Percentiles rank a stretch among this genome's conserved stretches.
Evolutionary conservation across 108 stramenopile genomes (phyloP).

Genomic region (Schizochytrium sp.): DNA sequence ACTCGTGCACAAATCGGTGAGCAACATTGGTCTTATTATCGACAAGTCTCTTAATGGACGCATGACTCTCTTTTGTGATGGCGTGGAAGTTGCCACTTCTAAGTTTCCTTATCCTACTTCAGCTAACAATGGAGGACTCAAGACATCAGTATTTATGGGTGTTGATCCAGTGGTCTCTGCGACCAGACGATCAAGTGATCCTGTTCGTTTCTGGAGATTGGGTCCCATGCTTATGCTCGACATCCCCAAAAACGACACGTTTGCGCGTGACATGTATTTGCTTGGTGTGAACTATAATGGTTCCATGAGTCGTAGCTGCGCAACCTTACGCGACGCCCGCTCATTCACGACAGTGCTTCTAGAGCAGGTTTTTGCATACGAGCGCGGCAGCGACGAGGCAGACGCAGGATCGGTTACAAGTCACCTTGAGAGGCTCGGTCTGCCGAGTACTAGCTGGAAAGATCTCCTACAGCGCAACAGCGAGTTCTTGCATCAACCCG

Average conservation of each 20-base stretch:
- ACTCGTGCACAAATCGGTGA: conserved; percentile 7
- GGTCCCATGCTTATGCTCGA: conserved; percentile 53
- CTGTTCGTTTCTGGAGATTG: conserved; percentile 50
- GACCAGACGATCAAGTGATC: neutral
- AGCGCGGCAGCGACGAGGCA: conserved; percentile 5
- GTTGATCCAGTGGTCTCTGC: conserved; percentile 15
- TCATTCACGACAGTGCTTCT: conserved; percentile 45
- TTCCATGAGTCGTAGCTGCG: conserved; percentile 9
- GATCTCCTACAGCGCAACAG: conserved; percentile 55
- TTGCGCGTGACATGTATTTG: neutral
- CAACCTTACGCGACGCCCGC: conserved; percentile 43
- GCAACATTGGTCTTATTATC: neutral
- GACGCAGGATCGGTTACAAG: conserved; percentile 1
- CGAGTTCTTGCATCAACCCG: neutral
- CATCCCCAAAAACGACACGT: neutral
- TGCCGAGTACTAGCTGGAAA: conserved; percentile 35
- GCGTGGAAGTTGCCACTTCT: conserved; percentile 22
- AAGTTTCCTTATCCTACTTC: conserved; percentile 54
- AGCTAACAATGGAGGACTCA: conserved; percentile 11
- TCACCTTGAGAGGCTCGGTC: conserved; percentile 30
- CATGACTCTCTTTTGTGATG: conserved; percentile 36
- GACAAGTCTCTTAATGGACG: conserved; percentile 54
- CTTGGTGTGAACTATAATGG: conserved; percentile 47
- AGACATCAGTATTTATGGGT: conserved; percentile 55
- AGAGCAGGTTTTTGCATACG: conserved; percentile 37